A percentile compares a stretch with the other conserved stretches of the same genome.
phyloP scores from a whole-genome alignment of 2,329 filamentous ascomycete genomes.

The Verticillium zaregamsianum region DNA sequence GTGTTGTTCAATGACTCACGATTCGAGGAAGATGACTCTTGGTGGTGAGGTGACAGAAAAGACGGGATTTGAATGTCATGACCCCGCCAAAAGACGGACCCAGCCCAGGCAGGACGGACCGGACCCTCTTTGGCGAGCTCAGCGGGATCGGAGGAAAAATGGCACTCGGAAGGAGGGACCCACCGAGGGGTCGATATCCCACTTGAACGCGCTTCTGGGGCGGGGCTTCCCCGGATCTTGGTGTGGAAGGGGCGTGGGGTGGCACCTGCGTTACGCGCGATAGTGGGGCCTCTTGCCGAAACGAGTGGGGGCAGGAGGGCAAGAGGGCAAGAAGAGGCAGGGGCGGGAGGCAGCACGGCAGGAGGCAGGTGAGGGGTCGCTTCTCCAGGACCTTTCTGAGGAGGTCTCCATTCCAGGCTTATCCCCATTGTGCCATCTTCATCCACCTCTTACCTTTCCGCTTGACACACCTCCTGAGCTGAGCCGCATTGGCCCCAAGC shows the following conservation, averaged over 20 bases:
- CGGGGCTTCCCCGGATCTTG: not conserved
- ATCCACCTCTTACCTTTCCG: not conserved
- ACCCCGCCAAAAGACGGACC: conserved; percentile 11
- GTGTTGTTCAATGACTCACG: conserved; percentile 9
- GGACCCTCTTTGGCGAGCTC: not conserved
- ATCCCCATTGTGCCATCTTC: not conserved
- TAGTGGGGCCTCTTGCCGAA: not conserved
- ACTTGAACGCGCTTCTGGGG: conserved; percentile 2
- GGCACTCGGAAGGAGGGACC: not conserved
- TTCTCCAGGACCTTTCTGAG: not conserved
- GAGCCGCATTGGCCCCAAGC: not conserved
- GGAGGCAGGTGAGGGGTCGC: not conserved
- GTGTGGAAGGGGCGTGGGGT: not conserved
- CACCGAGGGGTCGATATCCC: conserved; percentile 12
- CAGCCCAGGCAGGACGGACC: not conserved
- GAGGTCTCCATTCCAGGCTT: too few species aligned
- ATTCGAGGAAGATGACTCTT: not conserved
- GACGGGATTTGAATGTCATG: conserved; percentile 9
- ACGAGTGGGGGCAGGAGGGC: not conserved
- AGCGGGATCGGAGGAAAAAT: conserved; percentile 7
- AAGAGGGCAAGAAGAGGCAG: too few species aligned
- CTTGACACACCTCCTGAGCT: not conserved
- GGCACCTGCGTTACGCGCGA: not conserved
- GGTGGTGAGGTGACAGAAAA: conserved; percentile 7
- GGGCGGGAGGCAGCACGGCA: not conserved